These are phyloP conservation scores for Leishmania martiniquensis DNA, from an alignment of 208 protist genomes.

Conservation along the genomic window DNA sequence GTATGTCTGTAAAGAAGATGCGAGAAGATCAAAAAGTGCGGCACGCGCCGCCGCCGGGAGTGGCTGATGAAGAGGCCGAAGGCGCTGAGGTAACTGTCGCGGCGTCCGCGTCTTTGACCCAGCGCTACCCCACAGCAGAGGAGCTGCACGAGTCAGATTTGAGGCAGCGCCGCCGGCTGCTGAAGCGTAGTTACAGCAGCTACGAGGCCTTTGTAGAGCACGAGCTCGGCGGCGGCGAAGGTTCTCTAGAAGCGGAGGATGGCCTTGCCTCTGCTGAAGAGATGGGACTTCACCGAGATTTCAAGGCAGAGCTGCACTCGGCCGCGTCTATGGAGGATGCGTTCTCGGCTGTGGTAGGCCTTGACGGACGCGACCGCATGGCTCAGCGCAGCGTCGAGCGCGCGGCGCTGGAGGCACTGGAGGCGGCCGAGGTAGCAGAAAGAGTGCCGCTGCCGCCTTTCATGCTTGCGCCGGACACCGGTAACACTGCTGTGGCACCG, in stretches of 20 bases:
- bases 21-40: constrained; percentile 32
- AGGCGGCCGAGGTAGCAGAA: constrained; percentile 46
- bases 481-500: not conserved
- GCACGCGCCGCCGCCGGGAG: not conserved
- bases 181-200: constrained; percentile 66
- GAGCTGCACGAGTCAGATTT: constrained; percentile 57
- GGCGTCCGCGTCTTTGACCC: not conserved
- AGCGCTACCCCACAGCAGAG: constrained; percentile 38
- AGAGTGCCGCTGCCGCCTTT: constrained; percentile 59
- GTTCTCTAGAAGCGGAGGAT: constrained; percentile 15
- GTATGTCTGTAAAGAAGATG: constrained; percentile 67
- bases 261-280: not conserved
- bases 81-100: not conserved
- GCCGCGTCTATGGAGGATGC: constrained; percentile 40
- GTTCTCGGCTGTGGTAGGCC: constrained; percentile 36
- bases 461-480: constrained; percentile 30
- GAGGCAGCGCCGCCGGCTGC: constrained; percentile 32
- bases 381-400: constrained; percentile 41
- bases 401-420: constrained; percentile 26
- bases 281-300: not conserved
- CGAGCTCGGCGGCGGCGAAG: constrained; percentile 44
- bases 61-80: not conserved
- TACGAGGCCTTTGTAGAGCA: constrained; percentile 76
- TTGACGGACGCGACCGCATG: constrained; percentile 48
- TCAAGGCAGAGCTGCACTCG: constrained; percentile 23